Evolutionary conservation across 2,329 filamentous ascomycete genomes (phyloP), one percentile per base, ranked within the genome.

Genomic region (Hymenoscyphus occultus): DNA sequence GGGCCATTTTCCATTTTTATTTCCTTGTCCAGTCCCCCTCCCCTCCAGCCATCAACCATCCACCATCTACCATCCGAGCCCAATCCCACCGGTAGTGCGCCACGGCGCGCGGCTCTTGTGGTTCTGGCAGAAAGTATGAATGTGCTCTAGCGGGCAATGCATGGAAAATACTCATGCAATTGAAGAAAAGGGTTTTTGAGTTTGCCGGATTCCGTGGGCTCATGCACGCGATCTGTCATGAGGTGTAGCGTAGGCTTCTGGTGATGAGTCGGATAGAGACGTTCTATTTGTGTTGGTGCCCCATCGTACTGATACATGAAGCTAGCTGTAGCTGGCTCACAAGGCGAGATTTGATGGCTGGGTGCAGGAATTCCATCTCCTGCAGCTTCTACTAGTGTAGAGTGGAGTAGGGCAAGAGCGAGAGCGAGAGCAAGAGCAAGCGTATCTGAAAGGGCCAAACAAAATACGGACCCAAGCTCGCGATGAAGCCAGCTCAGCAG

Each of bases 291-390:
- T 54, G 48, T 54, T 31, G 48, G 48, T 54, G 48, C 48, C 22
- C 48, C 12, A 28, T 19, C 22, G 48, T 28, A 22, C 19, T 54
- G 48, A 28, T 28, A 28, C 28, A 28, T 28, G 28, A 28, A 28
- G 28, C 28, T 28, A 28, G 28, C 28, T 28, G 28, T 28, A 28
- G 28, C 28, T 28, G 28, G 28, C 28, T 2, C 3, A n/a, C 32
- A 31, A 40, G 58, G 19, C 58, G 58, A 59, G 39, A 59, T 59
- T 42, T 59, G 58, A 59, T 45, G 39, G 39, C 58, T 59, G 39
- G 31, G 39, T 9, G 58, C 58, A 59, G 58, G 1, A 39, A 59
- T 40, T 59, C 19, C 39, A 35, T 35, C 35, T 35, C 5, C 35
- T 7, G 35, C 28, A 3, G 28, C 28, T 28, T 28, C 28, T 28